Evolutionary conservation across 805 yeast species (phyloP).

Genomic region (Komagataella phaffii): DNA sequence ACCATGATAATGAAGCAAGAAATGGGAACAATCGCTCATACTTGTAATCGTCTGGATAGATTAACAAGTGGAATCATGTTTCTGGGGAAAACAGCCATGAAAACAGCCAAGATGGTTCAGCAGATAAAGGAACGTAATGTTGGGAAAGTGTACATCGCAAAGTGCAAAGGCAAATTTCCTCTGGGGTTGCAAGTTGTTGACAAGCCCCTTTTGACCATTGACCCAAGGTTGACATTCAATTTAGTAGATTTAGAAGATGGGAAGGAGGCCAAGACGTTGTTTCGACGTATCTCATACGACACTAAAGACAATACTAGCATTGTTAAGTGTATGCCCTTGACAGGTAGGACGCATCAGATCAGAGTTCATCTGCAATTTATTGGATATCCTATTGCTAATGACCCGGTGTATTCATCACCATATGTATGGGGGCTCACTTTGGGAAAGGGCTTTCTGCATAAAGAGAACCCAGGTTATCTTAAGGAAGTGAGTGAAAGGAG

Average conservation of each 20-base stretch:
- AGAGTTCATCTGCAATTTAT: conserved; percentile 82
- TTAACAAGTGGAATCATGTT: conserved; percentile 92
- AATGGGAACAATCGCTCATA: conserved; percentile 49
- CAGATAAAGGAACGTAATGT: conserved; percentile 67
- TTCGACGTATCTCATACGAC: conserved; percentile 57
- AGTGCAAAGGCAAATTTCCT: conserved; percentile 84
- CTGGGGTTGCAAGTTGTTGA: conserved; percentile 39
- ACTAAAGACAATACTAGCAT: conserved; percentile 40
- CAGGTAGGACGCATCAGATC: conserved; percentile 94
- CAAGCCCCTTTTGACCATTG: conserved; percentile 53
- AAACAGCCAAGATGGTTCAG: conserved; percentile 63
- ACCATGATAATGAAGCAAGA: conserved; percentile 71
- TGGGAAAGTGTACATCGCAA: conserved; percentile 71
- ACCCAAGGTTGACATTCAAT: conserved; percentile 63
- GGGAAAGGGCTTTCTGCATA: conserved; percentile 33
- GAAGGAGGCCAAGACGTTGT: conserved; percentile 64
- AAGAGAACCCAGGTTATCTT: conserved; percentile 17
- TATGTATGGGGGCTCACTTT: conserved; percentile 67
- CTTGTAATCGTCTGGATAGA: conserved; percentile 82
- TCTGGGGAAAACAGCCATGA: conserved; percentile 67
- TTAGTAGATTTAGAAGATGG: conserved; percentile 38
- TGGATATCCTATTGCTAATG: conserved; percentile 89
- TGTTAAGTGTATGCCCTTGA: conserved; percentile 73
- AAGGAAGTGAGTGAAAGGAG: conserved; percentile 33
- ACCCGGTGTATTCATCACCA: conserved; percentile 76